phyloP scores from a whole-genome alignment of 2,329 filamentous ascomycete species.

The Penicillium sp. region DNA sequence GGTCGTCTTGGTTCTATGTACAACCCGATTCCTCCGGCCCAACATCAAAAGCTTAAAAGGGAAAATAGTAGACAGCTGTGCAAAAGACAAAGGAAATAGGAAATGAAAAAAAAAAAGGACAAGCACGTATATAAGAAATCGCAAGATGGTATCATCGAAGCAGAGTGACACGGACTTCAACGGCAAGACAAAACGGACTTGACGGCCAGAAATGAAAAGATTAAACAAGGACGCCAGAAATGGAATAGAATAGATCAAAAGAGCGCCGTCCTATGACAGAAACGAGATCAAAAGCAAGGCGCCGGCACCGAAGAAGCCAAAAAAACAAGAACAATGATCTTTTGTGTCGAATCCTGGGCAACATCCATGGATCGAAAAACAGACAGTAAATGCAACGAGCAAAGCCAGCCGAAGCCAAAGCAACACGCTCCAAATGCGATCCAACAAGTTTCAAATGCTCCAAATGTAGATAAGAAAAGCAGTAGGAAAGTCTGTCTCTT shows the following conservation, averaged over 20 bases:
- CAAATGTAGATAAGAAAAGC: slow-evolving; percentile 9
- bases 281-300: slow-evolving; percentile 21
- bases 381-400: slow-evolving; percentile 20
- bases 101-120: neutral
- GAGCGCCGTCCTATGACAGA: slow-evolving; percentile 27
- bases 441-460: slow-evolving; percentile 25
- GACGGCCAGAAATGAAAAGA: slow-evolving; percentile 11
- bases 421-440: slow-evolving; percentile 38
- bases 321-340: slow-evolving; percentile 14
- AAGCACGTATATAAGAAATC: slow-evolving; percentile 18
- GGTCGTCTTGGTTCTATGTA: slow-evolving; percentile 21
- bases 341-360: slow-evolving; percentile 15
- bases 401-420: slow-evolving; percentile 31
- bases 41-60: slow-evolving; percentile 3
- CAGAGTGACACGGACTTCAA: slow-evolving; percentile 30
- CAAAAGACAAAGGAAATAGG: slow-evolving; percentile 11
- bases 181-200: slow-evolving; percentile 9
- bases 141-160: slow-evolving; percentile 41
- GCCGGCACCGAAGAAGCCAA: slow-evolving; percentile 8
- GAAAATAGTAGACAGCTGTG: neutral
- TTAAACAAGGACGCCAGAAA: slow-evolving; percentile 27
- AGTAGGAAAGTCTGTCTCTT: slow-evolving; percentile 13
- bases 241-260: slow-evolving; percentile 16
- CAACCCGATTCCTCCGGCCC: slow-evolving; percentile 20
- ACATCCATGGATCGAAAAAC: slow-evolving; percentile 16